Conservation (phyloP, 31 red algal genomes). For the Porphyra umbilicalis region DNA sequence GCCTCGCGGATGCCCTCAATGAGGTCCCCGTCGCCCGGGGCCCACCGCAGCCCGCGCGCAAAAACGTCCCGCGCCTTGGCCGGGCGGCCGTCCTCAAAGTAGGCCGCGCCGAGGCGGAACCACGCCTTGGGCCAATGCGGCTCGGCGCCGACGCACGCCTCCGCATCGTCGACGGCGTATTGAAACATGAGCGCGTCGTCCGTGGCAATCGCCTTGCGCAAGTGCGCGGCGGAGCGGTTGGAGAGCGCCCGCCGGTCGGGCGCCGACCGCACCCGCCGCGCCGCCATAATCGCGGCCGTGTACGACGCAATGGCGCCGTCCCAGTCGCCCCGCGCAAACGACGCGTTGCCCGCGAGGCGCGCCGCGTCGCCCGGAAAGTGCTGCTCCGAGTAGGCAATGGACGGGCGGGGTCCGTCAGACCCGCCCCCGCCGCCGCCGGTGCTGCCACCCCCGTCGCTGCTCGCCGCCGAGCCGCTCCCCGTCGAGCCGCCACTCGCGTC, state of each 20-base stretch:
- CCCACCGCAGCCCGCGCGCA: constrained; percentile 12
- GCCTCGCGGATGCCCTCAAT: constrained; percentile 27
- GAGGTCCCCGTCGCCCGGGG: constrained; percentile 5
- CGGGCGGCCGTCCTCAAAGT: constrained; percentile 19
- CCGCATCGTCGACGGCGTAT: constrained; percentile 24
- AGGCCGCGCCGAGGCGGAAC: constrained; percentile 14
- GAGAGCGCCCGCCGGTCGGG: constrained; percentile 16
- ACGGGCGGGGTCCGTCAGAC: background rate
- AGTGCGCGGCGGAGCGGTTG: constrained; percentile 18
- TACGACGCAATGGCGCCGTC: constrained; percentile 56
- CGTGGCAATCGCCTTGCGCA: constrained; percentile 19
- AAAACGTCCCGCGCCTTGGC: constrained; percentile 30
- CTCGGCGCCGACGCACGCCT: constrained; percentile 10
- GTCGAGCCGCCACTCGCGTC: background rate
- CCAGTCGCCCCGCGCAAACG: constrained; percentile 67
- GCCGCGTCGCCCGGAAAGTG: constrained; percentile 20
- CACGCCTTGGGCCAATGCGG: constrained; percentile 20
- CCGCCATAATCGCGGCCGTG: constrained; percentile 31
- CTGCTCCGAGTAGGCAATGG: background rate
- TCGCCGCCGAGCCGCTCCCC: background rate
- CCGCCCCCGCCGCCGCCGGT: background rate
- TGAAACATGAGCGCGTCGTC: constrained; percentile 12
- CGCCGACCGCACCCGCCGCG: background rate
- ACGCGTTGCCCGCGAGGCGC: constrained; percentile 43
- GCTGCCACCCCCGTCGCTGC: background rate